Base-by-base conservation (phyloP, 129 eudicot genomes). In the Glebionis coronaria region DNA sequence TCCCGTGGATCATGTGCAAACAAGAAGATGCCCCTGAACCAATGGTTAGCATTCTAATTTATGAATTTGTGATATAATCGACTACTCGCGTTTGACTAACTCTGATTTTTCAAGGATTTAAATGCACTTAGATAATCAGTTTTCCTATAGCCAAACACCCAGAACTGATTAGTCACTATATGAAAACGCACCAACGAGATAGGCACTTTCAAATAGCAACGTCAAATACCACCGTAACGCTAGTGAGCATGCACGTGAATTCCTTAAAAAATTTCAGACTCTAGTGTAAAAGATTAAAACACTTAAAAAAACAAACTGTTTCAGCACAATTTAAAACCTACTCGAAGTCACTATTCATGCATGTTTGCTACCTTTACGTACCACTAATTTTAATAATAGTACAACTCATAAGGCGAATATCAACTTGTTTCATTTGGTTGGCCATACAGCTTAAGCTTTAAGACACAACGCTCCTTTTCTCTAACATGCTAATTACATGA, bases 1-100 rank as follows among this genome's bases (percentile, higher is more conserved):
- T 91, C 44, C 97, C 97, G 2, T 91, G 97, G 97, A 74, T 91
- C 80, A 91, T 91, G 97, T 91, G 96, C 76, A 91, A 88, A 69
- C 96, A 88, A 83, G 91, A 81, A 45, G 84, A 81, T 69, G 96
- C 88, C 71, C 98, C 98, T 58, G 98, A 83, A 76, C 88, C 86
- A 40, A 77, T 92, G 68, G 98, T 91, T 76, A 84, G 76, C 56
- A 58, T 25, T 57, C 63, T 73, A 47, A 44, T 7, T 44, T 23
- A 23, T 23, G 25, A 23, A 23, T 23, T 23, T 23, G 25, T 23
- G 25, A 23, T 23, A 35, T 35, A 0, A 35, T 35, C 42, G 1
- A 1, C 1, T 35, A 35, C n/a, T 8, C 8, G 42, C 42, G 10
- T 35, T 35, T 35, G 42, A 7, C 42, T 35, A 35, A 35, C 7